Evolutionary conservation across 768 basidiomycete genomes (phyloP), one percentile per base, ranked within the genome.

Genomic region (Aureoboletus auriporus): DNA sequence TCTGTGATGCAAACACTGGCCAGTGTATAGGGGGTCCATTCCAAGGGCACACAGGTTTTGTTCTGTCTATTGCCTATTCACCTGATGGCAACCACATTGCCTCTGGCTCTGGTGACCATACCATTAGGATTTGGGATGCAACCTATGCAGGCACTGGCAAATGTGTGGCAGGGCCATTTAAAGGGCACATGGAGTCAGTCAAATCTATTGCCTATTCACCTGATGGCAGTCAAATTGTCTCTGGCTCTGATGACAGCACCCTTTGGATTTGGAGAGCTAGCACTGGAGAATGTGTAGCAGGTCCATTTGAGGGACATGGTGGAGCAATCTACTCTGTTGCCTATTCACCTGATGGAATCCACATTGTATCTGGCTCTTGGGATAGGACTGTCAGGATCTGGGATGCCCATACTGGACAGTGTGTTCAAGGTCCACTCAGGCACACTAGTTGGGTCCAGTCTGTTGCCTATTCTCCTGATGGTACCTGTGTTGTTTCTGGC

Each of bases 381-480:
- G 61, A 63, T 6, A 0, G 5, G 0, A 59, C 57, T 4, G 50
- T 66, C 9, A 53, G 40, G 8, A 13, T 66, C 2, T 68, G 61
- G 64, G 35, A 59, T 23, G 13, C 49, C 28, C 10, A 27, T 5
- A 46, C 53, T 50, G 44, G 57, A 37, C 28, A 45, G 10, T 36
- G 51, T 45, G 23, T 56, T 2, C 40, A 31, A 45, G 42, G 30
- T 30, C 49, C 49, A 42, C 31, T 51, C 14, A 53, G 36, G 9
- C 52, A 66, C 11, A 44, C 12, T 14, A 5, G 9, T 12, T 17
- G 29, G 26, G 38, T 61, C 0, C 33, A 33, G 8, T 56, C 57
- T 47, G 34, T 65, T 44, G 63, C 53, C 16, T 53, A 61, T 39
- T 66, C 66, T 12, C 54, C 55, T 35, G 54, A 68, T 57, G 52